Evolutionary conservation across 148 eudicot genomes (phyloP), one percentile per base, ranked within the genome.

Genomic region (Diospyros lotus): DNA sequence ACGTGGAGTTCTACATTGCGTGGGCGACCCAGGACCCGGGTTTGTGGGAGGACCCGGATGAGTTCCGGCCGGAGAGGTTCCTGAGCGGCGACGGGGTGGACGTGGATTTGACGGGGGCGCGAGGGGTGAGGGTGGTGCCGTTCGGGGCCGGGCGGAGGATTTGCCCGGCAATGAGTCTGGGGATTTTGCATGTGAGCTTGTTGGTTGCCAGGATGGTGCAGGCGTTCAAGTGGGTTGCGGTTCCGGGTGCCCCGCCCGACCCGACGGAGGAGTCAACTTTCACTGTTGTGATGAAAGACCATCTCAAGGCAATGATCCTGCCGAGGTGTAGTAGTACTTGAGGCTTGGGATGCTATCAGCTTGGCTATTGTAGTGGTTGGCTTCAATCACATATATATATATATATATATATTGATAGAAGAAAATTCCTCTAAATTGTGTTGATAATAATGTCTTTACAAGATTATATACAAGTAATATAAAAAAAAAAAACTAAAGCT

Each of bases 241-340:
- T 82, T 8, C 86, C 94, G 38, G 91, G 81, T 5, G 65, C 71
- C 81, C 91, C 86, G 73, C 98, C 97, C 67, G 97, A 92, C 90
- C 96, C 93, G 81, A 90, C 97, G 1, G 96, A 92, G 88, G 89
- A 96, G 2, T 95, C 89, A 80, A 97, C 98, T 79, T 95, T 95
- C 62, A 95, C 98, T 51, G 84, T 95, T 53, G 91, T 95, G 17
- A 91, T 93, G 98, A 91, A 93, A 82, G 77, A 89, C 74, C 90
- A 97, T 14, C 93, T 93, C 61, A 93, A 84, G 79, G 98, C 97
- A 41, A 80, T 81, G 3, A 88, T 93, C 75, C 76, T 91, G 63
- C 89, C 91, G 7, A 79, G 98, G 87, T 63, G 70, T 66, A 82
- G 12, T 28, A 28, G 28, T 28, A 28, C 28, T 28, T 28, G 28